Evolutionary conservation across 164 flowering plant genomes (phyloP).

Genomic region (Magnolia officinalis): DNA sequence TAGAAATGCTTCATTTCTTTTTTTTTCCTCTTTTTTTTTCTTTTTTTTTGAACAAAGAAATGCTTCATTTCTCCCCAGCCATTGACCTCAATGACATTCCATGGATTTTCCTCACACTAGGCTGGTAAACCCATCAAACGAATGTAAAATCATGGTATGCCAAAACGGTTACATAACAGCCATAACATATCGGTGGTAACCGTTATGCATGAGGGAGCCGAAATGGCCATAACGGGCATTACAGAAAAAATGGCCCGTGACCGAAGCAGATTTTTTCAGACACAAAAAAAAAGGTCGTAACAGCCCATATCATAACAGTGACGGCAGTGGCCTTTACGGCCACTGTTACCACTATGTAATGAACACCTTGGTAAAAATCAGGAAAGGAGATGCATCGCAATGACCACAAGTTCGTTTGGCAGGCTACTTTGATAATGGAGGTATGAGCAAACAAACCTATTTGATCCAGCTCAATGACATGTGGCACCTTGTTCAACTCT

Average conservation of each 20-base stretch:
- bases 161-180: too few species aligned
- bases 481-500: conserved; percentile 68
- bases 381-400: not conserved
- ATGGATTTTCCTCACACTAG: not conserved
- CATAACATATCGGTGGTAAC: too few species aligned
- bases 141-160: not conserved
- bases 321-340: not conserved
- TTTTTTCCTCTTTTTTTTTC: too few species aligned
- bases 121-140: not conserved
- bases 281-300: too few species aligned
- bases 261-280: too few species aligned
- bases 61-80: not conserved
- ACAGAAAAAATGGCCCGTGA: too few species aligned
- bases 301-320: too few species aligned
- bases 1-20: not conserved
- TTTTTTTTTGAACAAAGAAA: not conserved
- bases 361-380: not conserved
- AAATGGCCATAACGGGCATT: too few species aligned
- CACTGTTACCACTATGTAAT: not conserved
- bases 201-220: too few species aligned
- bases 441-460: conserved; percentile 48
- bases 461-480: conserved; percentile 82
- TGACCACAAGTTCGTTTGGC: not conserved
- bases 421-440: not conserved
- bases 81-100: not conserved